Evolutionary conservation across 176 grass and related monocot genomes (phyloP), one percentile per base, ranked within the genome.

Genomic region (Luzula sylvatica): DNA sequence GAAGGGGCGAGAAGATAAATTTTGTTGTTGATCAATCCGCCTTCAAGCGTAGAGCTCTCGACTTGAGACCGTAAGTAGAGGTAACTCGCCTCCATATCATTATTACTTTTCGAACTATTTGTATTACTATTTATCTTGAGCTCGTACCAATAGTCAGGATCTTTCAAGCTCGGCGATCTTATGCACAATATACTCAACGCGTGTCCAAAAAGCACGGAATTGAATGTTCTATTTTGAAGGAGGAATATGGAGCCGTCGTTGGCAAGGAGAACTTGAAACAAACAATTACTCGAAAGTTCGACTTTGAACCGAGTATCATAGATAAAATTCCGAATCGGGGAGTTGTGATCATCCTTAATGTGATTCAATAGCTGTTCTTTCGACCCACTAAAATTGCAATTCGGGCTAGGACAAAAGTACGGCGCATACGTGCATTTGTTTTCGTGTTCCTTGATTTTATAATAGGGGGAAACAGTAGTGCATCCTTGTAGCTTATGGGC

Each of bases 391-490:
- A 16, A 29, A 21, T 48, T 46, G 13, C 42, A 48, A 11, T 62
- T 62, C 3, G 23, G 26, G 42, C 46, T 26, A 40, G 72, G 61
- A 51, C 64, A 75, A 62, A 50, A 68, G 53, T 62, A 75, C 11
- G 53, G 72, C 9, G 2, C 59, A 67, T 75, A 23, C 35, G 26
- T 43, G 65, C 72, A 75, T 40, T 28, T 6, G 51, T 75, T 55
- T 24, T 25, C 64, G 2, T 75, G 72, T 8, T 67, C 48, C 26
- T 67, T 51, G 20, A 39, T 40, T 42, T 68, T 42, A 3, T 75
- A 68, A 29, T 75, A 75, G 11, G 53, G 38, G 50, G 68, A 58
- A 48, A 45, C 49, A 13, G 23, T 8, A 6, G 43, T 68, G 45
- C 72, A 75, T 15, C 72, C 72, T 15, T 67, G 40, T 30, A 46